Evolutionary conservation across 352 stramenopile species (phyloP), one percentile per base, ranked within the genome.

Genomic region (Globisporangium splendens): DNA sequence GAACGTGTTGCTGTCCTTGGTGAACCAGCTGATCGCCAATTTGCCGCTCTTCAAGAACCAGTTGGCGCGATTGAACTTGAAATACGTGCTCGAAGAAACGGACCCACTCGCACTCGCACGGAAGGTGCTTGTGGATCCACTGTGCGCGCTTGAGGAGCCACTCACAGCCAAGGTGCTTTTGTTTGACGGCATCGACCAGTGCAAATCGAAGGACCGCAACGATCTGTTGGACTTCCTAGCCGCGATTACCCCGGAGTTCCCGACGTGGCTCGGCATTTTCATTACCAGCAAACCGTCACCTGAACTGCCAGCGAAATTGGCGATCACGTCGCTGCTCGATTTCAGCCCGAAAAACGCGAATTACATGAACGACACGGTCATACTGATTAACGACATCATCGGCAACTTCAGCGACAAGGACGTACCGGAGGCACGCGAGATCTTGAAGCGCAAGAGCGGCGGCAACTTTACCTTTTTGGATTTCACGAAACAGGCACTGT

Each of bases 391-490:
- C 21, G 82, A 91, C 35, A 81, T 91, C 48, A 56, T 75, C 10
- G 49, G 59, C 12, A 70, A 72, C 56, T 89, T 90, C 59, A 62
- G 66, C 18, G 62, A 77, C 22, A 47, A 70, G 10, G 72, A 91
- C 54, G 54, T 66, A 17, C 39, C 43, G 2, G 63, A 86, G 24
- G 83, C 81, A 0, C 77, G 76, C 52, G 55, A 68, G 31, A 60
- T 90, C 48, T 68, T 95, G 3, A 73, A 77, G 61, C 63, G 66
- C 49, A 93, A 92, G 68, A 89, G 79, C 58, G 71, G 63, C 4
- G 83, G 86, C 48, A 93, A 90, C 70, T 86, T 86, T 28, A 71
- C 81, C 3, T 95, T 92, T 59, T 57, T 95, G 22, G 72, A 92
- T 35, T 95, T 95, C 58, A 91, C 83, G 0, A 79, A 76, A 50